A percentile compares a stretch with the other conserved stretches of the same genome.
Conservation (phyloP, 164 flowering plant species). For the Macadamia tetraphylla region DNA sequence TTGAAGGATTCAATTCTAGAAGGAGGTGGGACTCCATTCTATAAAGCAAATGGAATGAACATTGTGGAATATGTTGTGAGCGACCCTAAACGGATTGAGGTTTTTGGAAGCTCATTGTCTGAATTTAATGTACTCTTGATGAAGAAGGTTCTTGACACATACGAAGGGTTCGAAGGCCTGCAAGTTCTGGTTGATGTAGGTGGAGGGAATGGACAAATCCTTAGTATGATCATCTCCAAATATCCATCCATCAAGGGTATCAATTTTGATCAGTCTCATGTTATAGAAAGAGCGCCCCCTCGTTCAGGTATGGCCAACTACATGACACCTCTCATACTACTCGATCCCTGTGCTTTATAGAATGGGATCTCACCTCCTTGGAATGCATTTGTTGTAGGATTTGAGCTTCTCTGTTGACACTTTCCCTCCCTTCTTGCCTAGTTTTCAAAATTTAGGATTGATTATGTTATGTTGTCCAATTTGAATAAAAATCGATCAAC, state of each 20-base stretch:
- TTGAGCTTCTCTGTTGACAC: too few relatives aligned
- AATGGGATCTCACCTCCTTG: too few relatives aligned
- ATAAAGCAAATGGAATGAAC: slow-evolving; percentile 30
- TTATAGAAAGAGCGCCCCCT: slow-evolving; percentile 17
- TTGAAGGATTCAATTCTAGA: slow-evolving; percentile 33
- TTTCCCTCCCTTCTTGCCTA: too few relatives aligned
- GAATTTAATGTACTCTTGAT: slow-evolving; percentile 11
- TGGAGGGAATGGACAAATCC: slow-evolving; percentile 28
- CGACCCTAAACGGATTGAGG: slow-evolving; percentile 14
- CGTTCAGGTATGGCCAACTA: slow-evolving; percentile 13
- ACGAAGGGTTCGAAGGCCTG: slow-evolving; percentile 29
- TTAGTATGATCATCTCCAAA: slow-evolving; percentile 26
- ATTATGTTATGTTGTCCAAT: too few relatives aligned
- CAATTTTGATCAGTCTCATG: slow-evolving; percentile 28
- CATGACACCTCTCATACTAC: too few relatives aligned
- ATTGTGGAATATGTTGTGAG: slow-evolving; percentile 13
- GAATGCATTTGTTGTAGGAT: too few relatives aligned
- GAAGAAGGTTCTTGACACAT: slow-evolving; percentile 21
- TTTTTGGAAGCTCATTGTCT: slow-evolving; percentile 18
- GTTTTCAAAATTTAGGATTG: too few relatives aligned
- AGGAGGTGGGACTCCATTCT: slow-evolving; percentile 31
- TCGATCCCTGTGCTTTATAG: too few relatives aligned
- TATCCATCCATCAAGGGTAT: slow-evolving; percentile 30
- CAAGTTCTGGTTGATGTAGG: slow-evolving; percentile 31
- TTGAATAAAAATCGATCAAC: too few relatives aligned